phyloP scores from a whole-genome alignment of 2,329 filamentous ascomycete species.

The Calonectria honghensis region DNA sequence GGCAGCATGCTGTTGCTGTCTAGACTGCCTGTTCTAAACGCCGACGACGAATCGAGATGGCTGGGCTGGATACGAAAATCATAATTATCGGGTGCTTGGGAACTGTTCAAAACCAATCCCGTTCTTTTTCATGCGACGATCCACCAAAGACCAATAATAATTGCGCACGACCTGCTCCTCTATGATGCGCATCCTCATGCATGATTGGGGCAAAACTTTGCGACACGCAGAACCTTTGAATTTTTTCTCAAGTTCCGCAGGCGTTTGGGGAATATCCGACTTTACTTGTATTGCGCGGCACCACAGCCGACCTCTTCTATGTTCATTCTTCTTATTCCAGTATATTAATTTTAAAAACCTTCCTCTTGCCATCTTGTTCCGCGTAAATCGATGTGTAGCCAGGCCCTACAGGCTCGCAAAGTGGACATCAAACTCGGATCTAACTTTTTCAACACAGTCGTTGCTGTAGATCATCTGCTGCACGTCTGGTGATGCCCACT shows the following conservation, averaged over 20 bases:
- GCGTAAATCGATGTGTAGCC: background rate
- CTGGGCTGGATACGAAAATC: constrained; percentile 18
- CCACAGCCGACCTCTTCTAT: constrained; percentile 1
- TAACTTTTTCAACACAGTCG: constrained; percentile 73
- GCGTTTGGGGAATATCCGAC: constrained; percentile 47
- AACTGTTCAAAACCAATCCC: background rate
- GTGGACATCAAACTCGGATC: constrained; percentile 48
- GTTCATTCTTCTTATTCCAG: constrained; percentile 20
- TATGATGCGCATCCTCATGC: constrained; percentile 42
- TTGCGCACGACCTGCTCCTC: constrained; percentile 5
- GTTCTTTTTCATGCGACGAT: background rate
- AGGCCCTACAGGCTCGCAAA: constrained; percentile 45
- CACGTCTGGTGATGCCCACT: constrained; percentile 82
- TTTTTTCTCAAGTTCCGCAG: constrained; percentile 39
- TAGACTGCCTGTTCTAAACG: constrained; percentile 73
- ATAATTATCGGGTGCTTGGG: background rate
- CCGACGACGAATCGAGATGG: background rate
- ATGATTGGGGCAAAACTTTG: constrained; percentile 33
- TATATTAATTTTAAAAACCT: constrained; percentile 35
- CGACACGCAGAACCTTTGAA: constrained; percentile 26
- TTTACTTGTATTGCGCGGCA: constrained; percentile 39
- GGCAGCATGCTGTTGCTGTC: constrained; percentile 75
- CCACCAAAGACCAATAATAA: constrained; percentile 16
- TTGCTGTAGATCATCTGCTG: constrained; percentile 80
- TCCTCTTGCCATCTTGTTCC: background rate